phyloP scores from a whole-genome alignment of 2,329 filamentous ascomycete species.

The Aureobasidium vineae region DNA sequence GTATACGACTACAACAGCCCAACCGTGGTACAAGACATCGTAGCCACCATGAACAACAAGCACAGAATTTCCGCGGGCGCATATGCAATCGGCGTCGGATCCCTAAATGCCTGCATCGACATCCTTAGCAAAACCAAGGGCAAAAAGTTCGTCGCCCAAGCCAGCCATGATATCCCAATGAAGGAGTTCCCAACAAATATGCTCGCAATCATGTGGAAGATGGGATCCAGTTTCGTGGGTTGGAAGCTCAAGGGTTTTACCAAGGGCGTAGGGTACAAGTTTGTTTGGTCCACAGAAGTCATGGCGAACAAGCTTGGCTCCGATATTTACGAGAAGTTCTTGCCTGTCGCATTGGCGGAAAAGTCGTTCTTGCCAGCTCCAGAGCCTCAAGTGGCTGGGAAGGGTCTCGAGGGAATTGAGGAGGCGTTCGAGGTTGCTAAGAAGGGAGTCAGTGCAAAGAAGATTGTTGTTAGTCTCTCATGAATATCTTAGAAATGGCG shows the following conservation, averaged over 20 bases:
- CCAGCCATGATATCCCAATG: slow-evolving; percentile 13
- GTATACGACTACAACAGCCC: slow-evolving; percentile 49
- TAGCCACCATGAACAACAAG: slow-evolving; percentile 26
- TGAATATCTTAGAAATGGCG: background rate
- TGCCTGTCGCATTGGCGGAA: slow-evolving; percentile 40
- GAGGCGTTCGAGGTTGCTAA: slow-evolving; percentile 28
- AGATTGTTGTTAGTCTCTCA: slow-evolving; percentile 30
- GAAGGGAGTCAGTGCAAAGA: slow-evolving; percentile 31
- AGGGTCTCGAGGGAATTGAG: slow-evolving; percentile 32
- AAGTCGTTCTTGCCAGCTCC: slow-evolving; percentile 37
- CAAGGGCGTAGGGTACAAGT: background rate
- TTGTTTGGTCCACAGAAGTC: slow-evolving; percentile 8
- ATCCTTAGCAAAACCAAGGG: slow-evolving; percentile 14
- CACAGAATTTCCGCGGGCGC: slow-evolving; percentile 8
- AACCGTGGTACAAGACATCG: slow-evolving; percentile 37
- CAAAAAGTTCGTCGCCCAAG: slow-evolving; percentile 23
- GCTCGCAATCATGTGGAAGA: background rate
- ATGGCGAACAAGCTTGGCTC: slow-evolving; percentile 15
- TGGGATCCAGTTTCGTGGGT: background rate
- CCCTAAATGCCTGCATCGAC: background rate
- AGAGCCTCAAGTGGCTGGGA: slow-evolving; percentile 30
- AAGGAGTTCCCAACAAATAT: slow-evolving; percentile 1
- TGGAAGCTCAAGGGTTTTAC: background rate
- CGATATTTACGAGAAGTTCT: slow-evolving; percentile 18
- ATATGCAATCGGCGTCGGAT: slow-evolving; percentile 16